Conservation (phyloP, 2,329 filamentous ascomycete species). For the Calcarisporium arbuscula region DNA sequence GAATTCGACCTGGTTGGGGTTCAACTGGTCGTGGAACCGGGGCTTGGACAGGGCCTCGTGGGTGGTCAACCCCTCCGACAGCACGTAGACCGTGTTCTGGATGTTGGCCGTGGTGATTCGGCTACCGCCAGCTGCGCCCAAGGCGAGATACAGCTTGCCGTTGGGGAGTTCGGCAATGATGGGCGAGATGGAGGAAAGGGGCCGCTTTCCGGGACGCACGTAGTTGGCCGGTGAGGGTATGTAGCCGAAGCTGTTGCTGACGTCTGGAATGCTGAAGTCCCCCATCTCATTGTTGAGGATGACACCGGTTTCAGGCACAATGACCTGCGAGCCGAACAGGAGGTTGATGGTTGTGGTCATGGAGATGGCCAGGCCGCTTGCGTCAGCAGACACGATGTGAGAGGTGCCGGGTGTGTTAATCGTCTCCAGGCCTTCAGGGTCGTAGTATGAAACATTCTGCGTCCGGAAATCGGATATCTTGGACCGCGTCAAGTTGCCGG, state of each 20-base stretch:
- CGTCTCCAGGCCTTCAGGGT: slow-evolving; percentile 37
- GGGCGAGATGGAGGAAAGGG: slow-evolving; percentile 68
- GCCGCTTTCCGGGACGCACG: slow-evolving; percentile 67
- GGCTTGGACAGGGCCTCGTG: slow-evolving; percentile 59
- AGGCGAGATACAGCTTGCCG: slow-evolving; percentile 60
- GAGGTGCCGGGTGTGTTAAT: slow-evolving; percentile 59
- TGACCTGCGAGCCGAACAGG: slow-evolving; percentile 65
- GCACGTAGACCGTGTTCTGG: slow-evolving; percentile 65
- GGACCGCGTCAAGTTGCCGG: slow-evolving; percentile 43
- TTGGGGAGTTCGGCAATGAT: slow-evolving; percentile 67
- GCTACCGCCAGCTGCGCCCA: slow-evolving; percentile 74
- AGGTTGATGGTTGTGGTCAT: slow-evolving; percentile 76
- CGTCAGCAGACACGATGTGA: slow-evolving; percentile 61
- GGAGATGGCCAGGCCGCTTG: slow-evolving; percentile 62
- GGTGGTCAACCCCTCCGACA: slow-evolving; percentile 58
- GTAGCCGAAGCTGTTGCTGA: slow-evolving; percentile 68
- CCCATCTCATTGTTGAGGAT: slow-evolving; percentile 58
- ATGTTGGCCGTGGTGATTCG: slow-evolving; percentile 76
- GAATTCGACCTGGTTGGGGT: slow-evolving; percentile 60
- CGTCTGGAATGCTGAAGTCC: slow-evolving; percentile 71
- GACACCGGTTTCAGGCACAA: slow-evolving; percentile 73
- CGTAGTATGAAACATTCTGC: slow-evolving; percentile 31
- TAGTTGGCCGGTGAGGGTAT: slow-evolving; percentile 67
- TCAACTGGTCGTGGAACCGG: slow-evolving; percentile 73
- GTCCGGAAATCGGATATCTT: slow-evolving; percentile 35